Conservation (phyloP, 1,139 yeast genomes). For the Nadsonia commutata region DNA sequence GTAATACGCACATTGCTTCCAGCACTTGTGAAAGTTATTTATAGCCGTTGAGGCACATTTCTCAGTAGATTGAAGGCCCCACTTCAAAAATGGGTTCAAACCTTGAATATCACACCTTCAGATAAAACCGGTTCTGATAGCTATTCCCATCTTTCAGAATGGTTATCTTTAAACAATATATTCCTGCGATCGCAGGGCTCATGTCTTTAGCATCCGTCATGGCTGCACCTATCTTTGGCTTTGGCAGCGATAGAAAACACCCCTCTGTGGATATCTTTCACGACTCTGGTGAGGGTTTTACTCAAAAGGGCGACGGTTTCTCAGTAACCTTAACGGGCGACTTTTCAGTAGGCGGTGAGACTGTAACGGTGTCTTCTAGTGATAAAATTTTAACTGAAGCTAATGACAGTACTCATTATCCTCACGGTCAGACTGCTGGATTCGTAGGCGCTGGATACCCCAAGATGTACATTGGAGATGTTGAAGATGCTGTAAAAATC, state of each 20-base stretch:
- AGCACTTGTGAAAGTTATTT: too few species aligned
- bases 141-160: too few species aligned
- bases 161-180: too few species aligned
- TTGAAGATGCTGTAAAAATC: neutral
- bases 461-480: neutral
- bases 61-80: too few species aligned
- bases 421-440: neutral
- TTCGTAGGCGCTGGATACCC: neutral
- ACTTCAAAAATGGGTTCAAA: too few species aligned
- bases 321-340: neutral
- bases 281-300: conserved; percentile 5
- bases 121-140: too few species aligned
- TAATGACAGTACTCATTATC: neutral
- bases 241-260: conserved; percentile 1
- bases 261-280: conserved; percentile 1
- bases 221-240: neutral
- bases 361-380: neutral
- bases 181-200: neutral
- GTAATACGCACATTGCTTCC: too few species aligned
- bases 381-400: neutral
- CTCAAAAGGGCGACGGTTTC: neutral
- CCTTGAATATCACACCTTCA: too few species aligned
- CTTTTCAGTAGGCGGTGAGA: neutral
- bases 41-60: too few species aligned
- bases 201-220: neutral